A percentile compares a stretch with the other conserved stretches of the same genome.
Conservation (phyloP, 2,329 filamentous ascomycete species). For the Fusarium sp. region DNA sequence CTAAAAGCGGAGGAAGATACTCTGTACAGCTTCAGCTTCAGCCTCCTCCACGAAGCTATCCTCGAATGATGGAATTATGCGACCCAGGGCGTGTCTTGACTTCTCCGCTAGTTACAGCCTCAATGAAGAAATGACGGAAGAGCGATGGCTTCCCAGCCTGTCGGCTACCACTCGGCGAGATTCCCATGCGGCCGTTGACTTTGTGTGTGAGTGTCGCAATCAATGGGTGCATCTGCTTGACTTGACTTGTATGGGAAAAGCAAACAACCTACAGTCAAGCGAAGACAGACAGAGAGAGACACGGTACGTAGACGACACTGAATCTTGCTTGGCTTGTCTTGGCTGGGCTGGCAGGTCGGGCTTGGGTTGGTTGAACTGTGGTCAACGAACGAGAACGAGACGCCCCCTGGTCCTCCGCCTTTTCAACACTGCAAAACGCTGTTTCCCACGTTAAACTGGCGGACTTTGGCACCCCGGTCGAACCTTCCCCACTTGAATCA, state of each 20-base stretch:
- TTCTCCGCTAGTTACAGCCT: slow-evolving; percentile 32
- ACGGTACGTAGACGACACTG: neutral
- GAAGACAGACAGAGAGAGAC: no score
- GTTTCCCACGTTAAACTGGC: slow-evolving; percentile 45
- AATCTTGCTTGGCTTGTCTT: slow-evolving; percentile 3
- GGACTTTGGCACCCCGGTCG: slow-evolving; percentile 34
- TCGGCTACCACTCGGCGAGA: slow-evolving; percentile 42
- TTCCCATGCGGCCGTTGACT: slow-evolving; percentile 30
- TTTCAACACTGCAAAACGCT: slow-evolving; percentile 42
- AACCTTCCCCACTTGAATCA: slow-evolving; percentile 25
- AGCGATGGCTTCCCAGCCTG: slow-evolving; percentile 26
- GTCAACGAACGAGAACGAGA: neutral
- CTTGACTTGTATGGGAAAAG: neutral
- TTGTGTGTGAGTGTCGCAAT: slow-evolving; percentile 19
- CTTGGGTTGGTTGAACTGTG: neutral
- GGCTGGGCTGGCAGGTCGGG: neutral
- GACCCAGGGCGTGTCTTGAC: slow-evolving; percentile 9
- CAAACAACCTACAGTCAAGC: neutral
- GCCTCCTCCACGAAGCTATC: slow-evolving; percentile 3
- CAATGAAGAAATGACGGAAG: neutral
- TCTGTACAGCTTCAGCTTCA: neutral
- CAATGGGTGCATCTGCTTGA: neutral
- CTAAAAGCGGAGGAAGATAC: neutral
- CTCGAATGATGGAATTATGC: neutral
- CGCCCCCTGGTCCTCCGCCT: slow-evolving; percentile 42